phyloP scores from a whole-genome alignment of 805 yeast genomes.

The Suhomyces xylopsoci region DNA sequence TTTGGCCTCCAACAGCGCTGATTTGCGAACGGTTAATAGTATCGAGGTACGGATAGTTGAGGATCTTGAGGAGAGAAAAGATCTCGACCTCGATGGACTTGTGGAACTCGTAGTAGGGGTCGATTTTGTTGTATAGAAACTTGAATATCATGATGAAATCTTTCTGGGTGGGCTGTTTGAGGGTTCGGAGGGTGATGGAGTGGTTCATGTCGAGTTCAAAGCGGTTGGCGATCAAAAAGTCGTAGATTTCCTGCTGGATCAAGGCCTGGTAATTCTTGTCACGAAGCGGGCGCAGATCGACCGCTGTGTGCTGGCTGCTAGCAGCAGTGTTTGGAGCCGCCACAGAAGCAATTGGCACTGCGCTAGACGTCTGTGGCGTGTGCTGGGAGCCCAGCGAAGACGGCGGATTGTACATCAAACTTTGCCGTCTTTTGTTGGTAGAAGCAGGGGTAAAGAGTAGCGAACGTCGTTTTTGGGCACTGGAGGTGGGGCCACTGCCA shows the following conservation, averaged over 20 bases:
- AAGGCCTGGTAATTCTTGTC: constrained; percentile 65
- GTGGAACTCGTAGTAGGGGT: constrained; percentile 72
- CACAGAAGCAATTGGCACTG: not conserved
- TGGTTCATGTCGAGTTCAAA: constrained; percentile 77
- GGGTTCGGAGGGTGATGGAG: constrained; percentile 59
- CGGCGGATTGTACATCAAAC: not conserved
- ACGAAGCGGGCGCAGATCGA: constrained; percentile 75
- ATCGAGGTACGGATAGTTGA: constrained; percentile 79
- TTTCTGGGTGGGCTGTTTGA: constrained; percentile 80
- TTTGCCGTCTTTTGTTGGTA: constrained; percentile 3
- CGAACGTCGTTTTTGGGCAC: constrained; percentile 1
- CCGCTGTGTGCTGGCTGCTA: not conserved
- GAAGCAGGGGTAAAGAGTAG: constrained; percentile 2
- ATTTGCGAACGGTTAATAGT: constrained; percentile 80
- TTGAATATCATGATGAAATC: constrained; percentile 77
- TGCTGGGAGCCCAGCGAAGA: not conserved
- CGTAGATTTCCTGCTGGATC: constrained; percentile 65
- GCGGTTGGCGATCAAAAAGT: constrained; percentile 57
- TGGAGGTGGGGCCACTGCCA: constrained; percentile 1
- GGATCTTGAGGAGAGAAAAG: constrained; percentile 56
- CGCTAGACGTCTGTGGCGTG: not conserved
- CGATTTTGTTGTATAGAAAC: constrained; percentile 72
- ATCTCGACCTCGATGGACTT: constrained; percentile 75
- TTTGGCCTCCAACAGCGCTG: constrained; percentile 86
- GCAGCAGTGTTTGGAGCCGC: constrained; percentile 10